Conservation (phyloP, 2,329 filamentous ascomycete genomes). For the Aspergillus floridensis region DNA sequence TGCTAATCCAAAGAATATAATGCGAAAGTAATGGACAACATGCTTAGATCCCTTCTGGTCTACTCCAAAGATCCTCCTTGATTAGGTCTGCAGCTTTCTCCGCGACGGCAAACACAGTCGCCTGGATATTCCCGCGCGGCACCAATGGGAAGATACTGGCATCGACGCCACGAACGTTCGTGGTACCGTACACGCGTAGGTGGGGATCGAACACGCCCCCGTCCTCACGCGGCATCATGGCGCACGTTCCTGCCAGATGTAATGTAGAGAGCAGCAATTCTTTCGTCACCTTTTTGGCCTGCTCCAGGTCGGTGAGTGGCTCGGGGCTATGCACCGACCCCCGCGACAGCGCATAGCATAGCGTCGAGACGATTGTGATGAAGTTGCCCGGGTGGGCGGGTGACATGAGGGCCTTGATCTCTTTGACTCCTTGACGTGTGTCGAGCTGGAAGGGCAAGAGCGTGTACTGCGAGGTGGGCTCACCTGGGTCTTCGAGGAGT, state of each 20-base stretch:
- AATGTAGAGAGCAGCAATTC: constrained; percentile 21
- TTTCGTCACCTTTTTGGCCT: constrained; percentile 20
- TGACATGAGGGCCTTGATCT: too few relatives aligned
- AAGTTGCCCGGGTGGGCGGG: too few relatives aligned
- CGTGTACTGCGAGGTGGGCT: too few relatives aligned
- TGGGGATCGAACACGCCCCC: constrained; percentile 31
- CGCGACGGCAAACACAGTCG: not conserved
- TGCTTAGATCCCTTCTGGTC: too few relatives aligned
- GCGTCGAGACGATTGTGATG: not conserved
- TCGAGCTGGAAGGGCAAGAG: too few relatives aligned
- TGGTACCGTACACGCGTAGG: constrained; percentile 29
- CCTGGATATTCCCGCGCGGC: not conserved
- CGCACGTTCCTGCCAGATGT: constrained; percentile 32
- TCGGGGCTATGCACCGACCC: constrained; percentile 23
- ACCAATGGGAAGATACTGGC: constrained; percentile 8
- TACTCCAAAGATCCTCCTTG: not conserved
- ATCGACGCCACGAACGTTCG: constrained; percentile 25
- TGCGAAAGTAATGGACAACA: too few relatives aligned
- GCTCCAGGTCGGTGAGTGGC: constrained; percentile 3
- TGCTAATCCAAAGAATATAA: too few relatives aligned
- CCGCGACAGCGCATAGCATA: constrained; percentile 33
- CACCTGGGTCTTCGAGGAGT: constrained; percentile 12
- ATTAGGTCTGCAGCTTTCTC: not conserved
- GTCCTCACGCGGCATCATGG: constrained; percentile 30
- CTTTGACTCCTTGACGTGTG: too few relatives aligned